Base-by-base conservation (phyloP, 495 filamentous ascomycete species). In the Apodospora peruviana region DNA sequence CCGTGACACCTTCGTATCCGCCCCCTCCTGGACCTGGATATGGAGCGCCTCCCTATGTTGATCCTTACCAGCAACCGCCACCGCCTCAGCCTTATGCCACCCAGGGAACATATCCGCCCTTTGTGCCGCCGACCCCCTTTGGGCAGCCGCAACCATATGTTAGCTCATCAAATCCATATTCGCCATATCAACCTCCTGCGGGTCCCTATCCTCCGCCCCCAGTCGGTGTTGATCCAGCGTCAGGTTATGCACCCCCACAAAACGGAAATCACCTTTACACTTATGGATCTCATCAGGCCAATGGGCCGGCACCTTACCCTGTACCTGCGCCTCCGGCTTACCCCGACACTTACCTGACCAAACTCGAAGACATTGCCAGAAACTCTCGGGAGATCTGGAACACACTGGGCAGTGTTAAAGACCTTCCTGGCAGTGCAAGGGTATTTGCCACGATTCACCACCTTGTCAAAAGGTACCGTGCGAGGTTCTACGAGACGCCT, bases 391-490 rank as follows among this genome's bases (percentile, higher is more conserved):
- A 83, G 24, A 56, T 85, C 20, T 90, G 86, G 83, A 73, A 76
- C 41, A 59, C 67, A 10, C 75, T 82, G 22, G 74, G 72, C 24
- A 72, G 73, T 4, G 68, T 87, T 51, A 81, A 81, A 53, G 80
- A 86, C 25, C 62, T 88, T 8, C 80, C 78, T 8, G 73, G 76
- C 21, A 78, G 76, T 53, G 71, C 86, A 41, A 74, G 81, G 41
- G 72, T 88, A 7, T 79, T 78, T 50, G 79, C 79, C 42, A 70
- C 83, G 7, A 76, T 91, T 45, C 75, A 84, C 50, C 82, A 85
- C 60, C 58, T 80, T 12, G 66, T 75, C 47, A 61, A 70, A 44
- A 75, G 74, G 41, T 87, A 80, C 55, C 65, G 68, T 14, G 59
- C 64, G 14, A 68, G 65, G 24, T 88, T 84, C 57, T 58, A 68